Base-by-base conservation (phyloP, 108 stramenopile genomes). In the Chaetoceros muelleri region DNA sequence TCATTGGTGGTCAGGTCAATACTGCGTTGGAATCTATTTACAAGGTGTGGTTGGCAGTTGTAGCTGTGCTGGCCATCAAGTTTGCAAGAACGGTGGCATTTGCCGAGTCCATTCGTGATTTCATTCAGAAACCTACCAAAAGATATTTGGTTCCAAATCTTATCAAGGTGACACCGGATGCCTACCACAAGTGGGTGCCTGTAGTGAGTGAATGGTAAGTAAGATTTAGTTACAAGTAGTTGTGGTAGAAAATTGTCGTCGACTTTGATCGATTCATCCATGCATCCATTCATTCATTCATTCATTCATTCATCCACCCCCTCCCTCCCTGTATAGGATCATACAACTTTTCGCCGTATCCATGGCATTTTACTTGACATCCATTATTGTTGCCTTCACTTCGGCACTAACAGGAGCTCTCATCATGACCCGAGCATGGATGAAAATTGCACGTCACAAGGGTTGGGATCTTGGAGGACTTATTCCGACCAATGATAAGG, bases 331-430 rank as follows among this genome's bases (percentile, higher is more conserved):
- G 18, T 51, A 5, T 24, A 72, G 81, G 88, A 57, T 75, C n/a
- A 72, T 67, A 63, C 84, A 88, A 51, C 25, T 64, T 1, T 81
- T 90, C 62, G 92, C 87, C 48, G 79, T 96, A 57, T 82, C 85
- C 5, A 71, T 97, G 52, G 96, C 96, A 13, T 97, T 90, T 86
- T 80, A 67, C 56, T 67, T 98, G 52, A 83, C 94, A 62, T 80
- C 94, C 2, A 52, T 95, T 29, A 82, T 90, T 28, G 84, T 81
- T 46, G 93, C 95, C 0, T 76, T 94, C 55, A 81, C 91, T 26
- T 90, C 90, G 1, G 84, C 94, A 0, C 55, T 96, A 13, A 71
- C 72, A 18, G 97, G 97, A 13, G 97, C 93, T 3, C 68, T 94
- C 17, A 77, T 96, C 61, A 82, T 95, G 69, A 56, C 90, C n/a